A percentile compares a stretch with the other conserved stretches of the same genome.
Evolutionary conservation across 1,284 basidiomycete species (phyloP).

Genomic region (Irpex lacteus): DNA sequence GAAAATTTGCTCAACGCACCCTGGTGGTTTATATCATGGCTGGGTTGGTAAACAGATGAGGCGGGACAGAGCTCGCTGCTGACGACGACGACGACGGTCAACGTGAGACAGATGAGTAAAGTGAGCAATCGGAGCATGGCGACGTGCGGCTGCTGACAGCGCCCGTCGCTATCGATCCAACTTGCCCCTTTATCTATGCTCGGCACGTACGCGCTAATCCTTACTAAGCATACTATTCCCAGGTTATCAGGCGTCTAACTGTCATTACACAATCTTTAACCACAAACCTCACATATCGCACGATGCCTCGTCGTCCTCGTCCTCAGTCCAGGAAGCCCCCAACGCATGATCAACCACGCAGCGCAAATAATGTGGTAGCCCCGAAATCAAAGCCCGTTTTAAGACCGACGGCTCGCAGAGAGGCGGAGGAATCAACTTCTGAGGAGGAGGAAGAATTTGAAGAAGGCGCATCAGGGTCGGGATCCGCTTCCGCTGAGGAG

Average conservation of each 20-base stretch:
- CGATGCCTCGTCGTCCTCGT: constrained; percentile 31
- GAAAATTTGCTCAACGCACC: neutral
- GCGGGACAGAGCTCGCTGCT: neutral
- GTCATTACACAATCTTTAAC: neutral
- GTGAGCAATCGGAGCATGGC: too few species aligned
- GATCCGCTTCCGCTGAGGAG: constrained; percentile 2
- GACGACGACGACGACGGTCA: neutral
- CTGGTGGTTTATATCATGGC: neutral
- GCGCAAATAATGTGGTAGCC: neutral
- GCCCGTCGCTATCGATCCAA: too few species aligned
- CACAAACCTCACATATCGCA: neutral
- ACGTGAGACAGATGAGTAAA: neutral
- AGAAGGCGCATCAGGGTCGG: constrained; percentile 3
- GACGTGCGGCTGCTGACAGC: too few species aligned
- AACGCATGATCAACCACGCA: neutral
- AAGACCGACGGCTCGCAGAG: neutral
- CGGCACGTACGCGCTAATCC: neutral
- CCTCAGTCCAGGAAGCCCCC: constrained; percentile 24
- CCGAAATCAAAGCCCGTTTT: neutral
- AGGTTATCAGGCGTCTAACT: neutral
- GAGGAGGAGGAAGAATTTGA: constrained; percentile 10
- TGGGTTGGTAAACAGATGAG: neutral
- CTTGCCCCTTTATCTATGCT: neutral
- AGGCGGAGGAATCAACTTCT: constrained; percentile 7
- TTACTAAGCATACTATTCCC: neutral